Evolutionary conservation across 192 early-diverging fungal species (phyloP), one percentile per base, ranked within the genome.

Genomic region (Lunasporangiospora selenospora): DNA sequence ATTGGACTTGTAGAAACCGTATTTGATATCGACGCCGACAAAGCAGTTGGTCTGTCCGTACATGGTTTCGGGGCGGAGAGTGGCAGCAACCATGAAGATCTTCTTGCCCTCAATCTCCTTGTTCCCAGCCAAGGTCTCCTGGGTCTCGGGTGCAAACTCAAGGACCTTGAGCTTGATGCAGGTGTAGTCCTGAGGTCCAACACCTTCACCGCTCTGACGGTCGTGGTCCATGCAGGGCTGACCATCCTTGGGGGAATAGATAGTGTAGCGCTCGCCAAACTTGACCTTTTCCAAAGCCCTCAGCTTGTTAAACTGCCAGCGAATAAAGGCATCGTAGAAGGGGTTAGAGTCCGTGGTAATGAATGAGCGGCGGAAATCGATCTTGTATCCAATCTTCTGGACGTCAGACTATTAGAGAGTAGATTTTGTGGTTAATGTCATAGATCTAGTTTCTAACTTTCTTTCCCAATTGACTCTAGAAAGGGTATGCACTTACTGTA

Each of bases 171-270:
- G 80, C 87, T 99, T 99, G 58, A 99, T 89, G 48, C 89, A 93
- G 31, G 96, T 98, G 81, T 98, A 99, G 59, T 98, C 94, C 71
- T 96, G 93, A 38, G 94, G 93, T 40, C 87, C 91, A 38, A 97
- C 88, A 19, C 89, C 97, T 78, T 99, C 97, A 71, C 97, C 97
- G 43, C 86, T 84, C 64, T 85, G 76, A 51, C 96, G 92, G 80
- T 99, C 97, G 79, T 99, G 97, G 80, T 99, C 97, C 96, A 99
- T 97, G 80, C 97, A 99, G 41, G 97, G 92, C 78, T 99, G 97
- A 6, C 87, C 89, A 76, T 99, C 97, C 33, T 93, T 78, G 50
- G 92, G 85, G 30, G 95, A 98, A 82, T 95, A 99, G 60, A 99
- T 95, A 13, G 97, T 99, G 78, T 96, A 94, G 30, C 96, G 87